phyloP scores from a whole-genome alignment of 805 yeast species.

The Cyberlindnera euphorbiiphila region DNA sequence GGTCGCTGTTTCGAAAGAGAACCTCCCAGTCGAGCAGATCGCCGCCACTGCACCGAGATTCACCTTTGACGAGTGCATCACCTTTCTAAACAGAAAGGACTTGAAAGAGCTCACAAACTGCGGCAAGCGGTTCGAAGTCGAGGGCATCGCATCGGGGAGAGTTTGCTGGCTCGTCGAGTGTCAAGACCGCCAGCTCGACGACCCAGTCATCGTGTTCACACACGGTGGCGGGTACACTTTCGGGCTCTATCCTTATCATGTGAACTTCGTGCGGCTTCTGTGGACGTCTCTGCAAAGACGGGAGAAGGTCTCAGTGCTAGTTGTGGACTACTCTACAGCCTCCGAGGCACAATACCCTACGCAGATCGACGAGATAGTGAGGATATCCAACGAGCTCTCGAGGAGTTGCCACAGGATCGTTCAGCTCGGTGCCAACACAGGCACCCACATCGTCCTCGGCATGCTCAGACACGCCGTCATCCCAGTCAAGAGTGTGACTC shows the following conservation, averaged over 20 bases:
- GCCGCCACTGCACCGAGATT: slow-evolving; percentile 1
- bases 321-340: slow-evolving; percentile 4
- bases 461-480: slow-evolving; percentile 1
- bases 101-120: not conserved
- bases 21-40: not conserved
- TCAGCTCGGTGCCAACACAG: slow-evolving; percentile 4
- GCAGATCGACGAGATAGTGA: slow-evolving; percentile 3
- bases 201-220: slow-evolving; percentile 3
- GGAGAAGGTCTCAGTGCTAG: slow-evolving; percentile 1
- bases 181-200: slow-evolving; percentile 1
- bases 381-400: slow-evolving; percentile 2
- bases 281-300: not conserved
- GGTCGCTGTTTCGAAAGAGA: slow-evolving; percentile 4
- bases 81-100: not conserved
- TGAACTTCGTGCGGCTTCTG: slow-evolving; percentile 2
- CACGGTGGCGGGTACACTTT: slow-evolving; percentile 5
- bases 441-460: slow-evolving; percentile 3
- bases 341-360: slow-evolving; percentile 4
- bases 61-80: slow-evolving; percentile 1
- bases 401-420: slow-evolving; percentile 1
- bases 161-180: slow-evolving; percentile 6
- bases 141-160: slow-evolving; percentile 1
- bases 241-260: slow-evolving; percentile 2
- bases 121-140: slow-evolving; percentile 3
- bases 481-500: slow-evolving; percentile 2